Evolutionary conservation across 768 basidiomycete genomes (phyloP).

Genomic region (Phanerodontia chrysosporium): DNA sequence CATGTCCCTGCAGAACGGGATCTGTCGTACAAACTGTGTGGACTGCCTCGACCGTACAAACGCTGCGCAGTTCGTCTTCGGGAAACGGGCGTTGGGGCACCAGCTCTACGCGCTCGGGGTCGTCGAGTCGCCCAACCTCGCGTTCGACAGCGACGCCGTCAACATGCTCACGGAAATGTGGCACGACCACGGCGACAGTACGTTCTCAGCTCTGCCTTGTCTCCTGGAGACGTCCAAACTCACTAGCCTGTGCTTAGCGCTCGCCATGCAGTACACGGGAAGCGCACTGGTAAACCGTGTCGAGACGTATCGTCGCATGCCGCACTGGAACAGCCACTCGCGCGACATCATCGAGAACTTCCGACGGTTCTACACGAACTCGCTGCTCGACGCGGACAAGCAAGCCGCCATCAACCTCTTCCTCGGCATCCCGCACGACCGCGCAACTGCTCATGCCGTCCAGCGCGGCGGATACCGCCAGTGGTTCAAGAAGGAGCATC

Average conservation of each 20-base stretch:
- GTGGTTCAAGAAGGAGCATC: constrained; percentile 64
- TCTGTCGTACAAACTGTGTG: constrained; percentile 93
- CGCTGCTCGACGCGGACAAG: constrained; percentile 88
- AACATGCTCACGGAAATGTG: constrained; percentile 99
- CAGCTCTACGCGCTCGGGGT: constrained; percentile 94
- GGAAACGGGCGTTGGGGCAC: constrained; percentile 92
- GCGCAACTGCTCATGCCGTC: constrained; percentile 42
- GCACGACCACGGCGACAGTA: constrained; percentile 94
- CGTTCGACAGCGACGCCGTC: constrained; percentile 91
- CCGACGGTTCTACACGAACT: constrained; percentile 91
- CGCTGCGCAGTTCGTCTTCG: constrained; percentile 94
- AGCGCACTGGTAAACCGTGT: constrained; percentile 94
- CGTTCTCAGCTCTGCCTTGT: constrained; percentile 27
- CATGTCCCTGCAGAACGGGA: constrained; percentile 85
- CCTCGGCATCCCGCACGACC: constrained; percentile 62
- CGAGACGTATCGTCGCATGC: constrained; percentile 92
- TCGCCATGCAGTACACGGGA: constrained; percentile 95
- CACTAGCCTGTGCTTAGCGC: constrained; percentile 43
- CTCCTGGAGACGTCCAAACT: background rate
- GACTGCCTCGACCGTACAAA: constrained; percentile 97
- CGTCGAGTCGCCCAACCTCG: constrained; percentile 79
- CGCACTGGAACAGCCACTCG: constrained; percentile 97
- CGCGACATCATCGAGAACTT: constrained; percentile 95
- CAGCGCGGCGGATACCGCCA: constrained; percentile 72
- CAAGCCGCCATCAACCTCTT: constrained; percentile 98